These are phyloP conservation scores for Chaetomiaceae sp. DNA, from an alignment of 2,329 filamentous ascomycete species.

Conservation along the genomic window DNA sequence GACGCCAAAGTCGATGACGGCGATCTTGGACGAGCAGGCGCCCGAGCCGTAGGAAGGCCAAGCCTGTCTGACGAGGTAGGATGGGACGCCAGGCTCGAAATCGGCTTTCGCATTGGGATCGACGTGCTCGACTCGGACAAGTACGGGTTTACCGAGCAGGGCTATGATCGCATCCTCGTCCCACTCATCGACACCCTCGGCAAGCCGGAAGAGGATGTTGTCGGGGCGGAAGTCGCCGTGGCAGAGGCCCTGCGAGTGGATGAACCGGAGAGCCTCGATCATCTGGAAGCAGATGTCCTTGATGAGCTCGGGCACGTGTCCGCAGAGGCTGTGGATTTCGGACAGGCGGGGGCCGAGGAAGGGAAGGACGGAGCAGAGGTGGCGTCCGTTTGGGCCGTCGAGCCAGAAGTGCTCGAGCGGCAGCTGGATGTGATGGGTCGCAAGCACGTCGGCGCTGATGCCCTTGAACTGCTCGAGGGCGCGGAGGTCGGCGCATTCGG, in stretches of 20 bases:
- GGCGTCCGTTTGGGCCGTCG: conserved; percentile 20
- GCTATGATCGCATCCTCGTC: conserved; percentile 4
- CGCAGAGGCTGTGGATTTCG: neutral
- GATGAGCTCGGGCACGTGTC: neutral
- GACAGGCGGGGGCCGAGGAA: conserved; percentile 7
- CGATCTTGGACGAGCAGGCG: neutral
- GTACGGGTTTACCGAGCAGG: neutral
- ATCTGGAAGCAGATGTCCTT: conserved; percentile 20
- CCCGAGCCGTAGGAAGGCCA: neutral
- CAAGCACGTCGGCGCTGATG: neutral
- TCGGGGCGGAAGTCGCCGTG: conserved; percentile 20
- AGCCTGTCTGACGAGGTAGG: conserved; percentile 6
- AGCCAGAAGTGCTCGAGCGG: conserved; percentile 19
- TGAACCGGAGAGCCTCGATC: conserved; percentile 8
- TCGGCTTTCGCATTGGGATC: neutral
- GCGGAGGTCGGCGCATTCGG: neutral
- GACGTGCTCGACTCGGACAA: neutral
- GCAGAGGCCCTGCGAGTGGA: conserved; percentile 13
- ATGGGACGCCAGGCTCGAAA: conserved; percentile 1
- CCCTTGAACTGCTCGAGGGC: neutral
- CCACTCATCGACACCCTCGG: conserved; percentile 5
- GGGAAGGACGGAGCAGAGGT: conserved; percentile 19
- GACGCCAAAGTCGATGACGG: conserved; percentile 19
- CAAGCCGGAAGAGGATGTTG: conserved; percentile 12
- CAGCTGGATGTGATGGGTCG: conserved; percentile 7